These are phyloP conservation scores for Hydnum rufescens DNA, from an alignment of 768 basidiomycete species.

Conservation along the genomic window DNA sequence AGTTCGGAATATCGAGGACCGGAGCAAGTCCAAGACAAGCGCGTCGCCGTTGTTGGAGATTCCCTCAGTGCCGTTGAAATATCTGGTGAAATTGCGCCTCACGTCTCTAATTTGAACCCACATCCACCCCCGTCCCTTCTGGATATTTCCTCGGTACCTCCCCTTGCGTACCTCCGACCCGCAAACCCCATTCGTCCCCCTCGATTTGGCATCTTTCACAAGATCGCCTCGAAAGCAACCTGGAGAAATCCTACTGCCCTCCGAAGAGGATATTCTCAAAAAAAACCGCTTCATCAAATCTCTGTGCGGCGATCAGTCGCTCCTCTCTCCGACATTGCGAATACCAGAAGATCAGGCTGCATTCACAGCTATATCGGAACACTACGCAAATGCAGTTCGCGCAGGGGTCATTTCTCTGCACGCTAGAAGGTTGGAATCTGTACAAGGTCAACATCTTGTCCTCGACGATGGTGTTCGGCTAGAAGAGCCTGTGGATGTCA, in stretches of 20 bases:
- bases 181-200: background rate
- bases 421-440: background rate
- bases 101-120: background rate
- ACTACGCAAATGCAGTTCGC: background rate
- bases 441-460: background rate
- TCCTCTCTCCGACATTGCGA: background rate
- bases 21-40: background rate
- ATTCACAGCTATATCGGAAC: background rate
- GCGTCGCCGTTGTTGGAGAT: background rate
- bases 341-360: background rate
- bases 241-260: background rate
- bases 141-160: background rate
- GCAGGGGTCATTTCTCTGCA: background rate
- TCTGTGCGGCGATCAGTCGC: background rate
- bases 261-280: background rate
- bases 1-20: background rate
- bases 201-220: background rate
- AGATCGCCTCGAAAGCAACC: background rate
- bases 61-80: background rate
- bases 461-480: background rate
- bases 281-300: background rate
- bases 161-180: background rate
- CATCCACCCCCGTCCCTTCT: conserved; percentile 1
- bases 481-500: background rate
- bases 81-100: background rate